Conservation (phyloP, 2,329 filamentous ascomycete species). For the Macrophomina tecta region DNA sequence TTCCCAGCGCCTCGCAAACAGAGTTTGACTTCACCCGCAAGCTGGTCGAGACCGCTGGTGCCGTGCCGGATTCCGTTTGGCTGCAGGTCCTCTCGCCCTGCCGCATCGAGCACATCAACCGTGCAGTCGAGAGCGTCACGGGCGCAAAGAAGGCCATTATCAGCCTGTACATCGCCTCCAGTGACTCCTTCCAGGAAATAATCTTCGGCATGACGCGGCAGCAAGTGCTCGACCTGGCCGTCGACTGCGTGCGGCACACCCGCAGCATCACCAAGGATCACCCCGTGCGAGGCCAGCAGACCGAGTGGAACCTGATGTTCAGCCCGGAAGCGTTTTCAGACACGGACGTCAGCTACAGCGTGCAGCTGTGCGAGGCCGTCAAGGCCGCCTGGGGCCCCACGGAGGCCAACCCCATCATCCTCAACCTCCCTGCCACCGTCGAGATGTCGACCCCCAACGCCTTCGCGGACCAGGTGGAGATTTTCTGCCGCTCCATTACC, state of each 20-base stretch:
- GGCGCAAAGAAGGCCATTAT: constrained; percentile 93
- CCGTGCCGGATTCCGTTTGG: constrained; percentile 86
- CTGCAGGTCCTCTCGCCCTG: constrained; percentile 93
- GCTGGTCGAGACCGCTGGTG: constrained; percentile 82
- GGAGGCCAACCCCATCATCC: constrained; percentile 85
- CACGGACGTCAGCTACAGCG: constrained; percentile 41
- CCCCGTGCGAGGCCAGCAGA: constrained; percentile 60
- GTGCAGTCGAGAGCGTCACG: constrained; percentile 85
- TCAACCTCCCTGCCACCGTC: constrained; percentile 95
- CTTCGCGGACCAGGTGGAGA: constrained; percentile 95
- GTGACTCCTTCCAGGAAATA: constrained; percentile 89
- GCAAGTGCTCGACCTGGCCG: constrained; percentile 79
- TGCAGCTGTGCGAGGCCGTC: constrained; percentile 79
- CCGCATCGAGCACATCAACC: constrained; percentile 85
- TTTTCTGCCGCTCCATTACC: constrained; percentile 84
- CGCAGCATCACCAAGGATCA: constrained; percentile 87
- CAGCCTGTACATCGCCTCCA: constrained; percentile 95
- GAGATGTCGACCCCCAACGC: constrained; percentile 94
- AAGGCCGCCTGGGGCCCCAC: constrained; percentile 76
- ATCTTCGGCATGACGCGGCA: constrained; percentile 88
- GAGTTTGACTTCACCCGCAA: constrained; percentile 94
- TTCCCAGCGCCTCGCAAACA: constrained; percentile 90
- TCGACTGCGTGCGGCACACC: constrained; percentile 84
- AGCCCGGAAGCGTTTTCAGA: constrained; percentile 91
- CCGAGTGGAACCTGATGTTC: constrained; percentile 81